Evolutionary conservation across 2,329 filamentous ascomycete species (phyloP), one percentile per base, ranked within the genome.

Genomic region (Sarocladiaceae sp.): DNA sequence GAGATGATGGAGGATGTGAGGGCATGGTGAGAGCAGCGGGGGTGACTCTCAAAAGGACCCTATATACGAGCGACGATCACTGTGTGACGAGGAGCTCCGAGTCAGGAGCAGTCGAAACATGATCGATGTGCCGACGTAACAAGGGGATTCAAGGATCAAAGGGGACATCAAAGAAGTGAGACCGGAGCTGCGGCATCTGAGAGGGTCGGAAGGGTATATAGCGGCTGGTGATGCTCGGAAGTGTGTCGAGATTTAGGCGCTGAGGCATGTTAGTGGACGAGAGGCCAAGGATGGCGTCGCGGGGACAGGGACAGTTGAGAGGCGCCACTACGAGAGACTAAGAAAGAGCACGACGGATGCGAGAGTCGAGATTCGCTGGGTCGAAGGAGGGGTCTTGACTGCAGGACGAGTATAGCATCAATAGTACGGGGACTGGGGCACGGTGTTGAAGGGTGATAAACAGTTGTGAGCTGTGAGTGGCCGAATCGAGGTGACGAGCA

Each of bases 191-290:
- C 37, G 37, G 37, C 37, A 41, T 27, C 37, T 16, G 58, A 58
- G 61, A 58, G 54, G 59, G 47, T 58, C 58, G 59, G 66, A 65
- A 64, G 64, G 67, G 73, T 76, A 76, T 76, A 75, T 76, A 75
- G 72, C 71, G 71, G 69, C 65, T 73, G 68, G 62, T 74, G 70
- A 74, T 62, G 65, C 62, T 62, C 58, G 58, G 56, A 56, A 60
- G 58, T 68, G 67, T 63, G 57, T 66, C 62, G 59, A 61, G 57
- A 58, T 63, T 63, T 46, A 44, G 65, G 63, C 61, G 61, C 65
- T 62, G 60, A 45, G 44, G 18, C 24, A 29, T 39, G 31, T 39
- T 15, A 40, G 24, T 40, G 44, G 44, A 46, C 53, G 52, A 52
- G 50, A 53, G 46, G 32, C 33, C 18, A 16, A 41, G 37, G 24